Base-by-base conservation (phyloP, 2,329 filamentous ascomycete genomes). In the Fusarium cicatricum region DNA sequence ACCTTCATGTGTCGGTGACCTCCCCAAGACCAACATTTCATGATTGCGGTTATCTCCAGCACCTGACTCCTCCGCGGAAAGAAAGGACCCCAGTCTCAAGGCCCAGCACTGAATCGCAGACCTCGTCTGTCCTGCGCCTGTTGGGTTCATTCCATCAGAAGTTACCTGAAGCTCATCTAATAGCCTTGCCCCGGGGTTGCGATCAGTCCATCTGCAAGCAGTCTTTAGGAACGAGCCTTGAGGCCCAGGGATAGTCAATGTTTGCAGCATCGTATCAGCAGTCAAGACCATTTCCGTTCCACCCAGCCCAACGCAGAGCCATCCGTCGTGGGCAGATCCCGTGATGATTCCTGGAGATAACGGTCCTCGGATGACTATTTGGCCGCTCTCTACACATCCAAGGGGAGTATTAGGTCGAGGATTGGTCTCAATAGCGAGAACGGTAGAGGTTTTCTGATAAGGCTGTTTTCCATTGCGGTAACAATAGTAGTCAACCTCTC, bases 401-500 rank as follows among this genome's bases (percentile, higher is more conserved):
- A 65, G 45, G 3, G 56, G 63, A 5, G 62, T 50, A 8, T 56
- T 52, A 5, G 42, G 42, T 3, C 53, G 39, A 2, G 47, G 48
- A n/a, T 26, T 29, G 2, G 42, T 19, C 10, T 56, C 51, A 3
- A 64, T 19, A 5, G 34, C 29, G 4, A 68, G 15, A 10, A 64
- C 55, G 3, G 44, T 39, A 3, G 65, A 37, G 3, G 19, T 32
- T n/a, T 38, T 62, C 3, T 41, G 23, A 12, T 65, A 67, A 1
- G 58, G 56, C 16, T 41, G 28, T 39, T 53, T 58, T 12, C 58
- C 56, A 15, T 66, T 65, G 6, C 64, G 31, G 16, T 67, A 69
- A 23, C 66, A 67, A 11, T 60, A 52, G 23, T 69, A 69, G 34
- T 69, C 67, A 4, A 69, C 29, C 23, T 67, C 66, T 4, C 61